Evolutionary conservation across 495 filamentous ascomycete genomes (phyloP), one percentile per base, ranked within the genome.

Genomic region (Talaromyces adpressus): DNA sequence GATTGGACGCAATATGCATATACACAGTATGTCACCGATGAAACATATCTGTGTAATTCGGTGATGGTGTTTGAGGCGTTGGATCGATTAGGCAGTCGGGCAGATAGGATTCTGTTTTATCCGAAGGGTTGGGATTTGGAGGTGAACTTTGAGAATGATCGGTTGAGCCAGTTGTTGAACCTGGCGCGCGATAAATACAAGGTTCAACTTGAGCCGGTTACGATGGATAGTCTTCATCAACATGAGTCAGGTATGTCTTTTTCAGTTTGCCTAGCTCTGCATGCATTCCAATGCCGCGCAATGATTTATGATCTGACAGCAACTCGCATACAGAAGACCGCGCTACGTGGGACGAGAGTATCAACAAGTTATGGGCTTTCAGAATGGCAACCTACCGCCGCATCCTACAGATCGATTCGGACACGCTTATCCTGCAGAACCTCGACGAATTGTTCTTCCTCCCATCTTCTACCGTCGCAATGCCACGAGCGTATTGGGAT

Each of bases 391-490:
- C 87, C 64, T 92, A 89, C 67, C 73, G 79, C 3, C 87, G 90
- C 1, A 75, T 92, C 7, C 73, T 92, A 20, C 78, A 84, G 59
- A 80, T 92, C 60, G 89, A 92, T 71, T 86, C 87, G 16, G 89
- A 91, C 64, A 78, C 83, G 20, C 85, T 81, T 22, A 68, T 92
- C 7, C 75, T 91, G 23, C 75, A 85, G 51, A 75, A 76, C 47
- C 82, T 92, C 76, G 90, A 92, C 71, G 88, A 91, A 64, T 78
- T 92, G 2, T 91, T 92, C 76, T 79, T 87, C 63, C 77, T 90
- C n/a, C 90, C 88, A 0, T 68, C 77, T 2, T 73, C 80, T 4
- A 73, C 79, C 0, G 78, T 87, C 6, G 84, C 85, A 16, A 88
- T 91, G 80, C 83, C 87, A 5, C 81, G 87, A 18, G 87, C 88